Percentiles rank a stretch among this genome's conserved stretches.
phyloP scores from a whole-genome alignment of 768 basidiomycete genomes.

The Erythrobasidium yunnanense region DNA sequence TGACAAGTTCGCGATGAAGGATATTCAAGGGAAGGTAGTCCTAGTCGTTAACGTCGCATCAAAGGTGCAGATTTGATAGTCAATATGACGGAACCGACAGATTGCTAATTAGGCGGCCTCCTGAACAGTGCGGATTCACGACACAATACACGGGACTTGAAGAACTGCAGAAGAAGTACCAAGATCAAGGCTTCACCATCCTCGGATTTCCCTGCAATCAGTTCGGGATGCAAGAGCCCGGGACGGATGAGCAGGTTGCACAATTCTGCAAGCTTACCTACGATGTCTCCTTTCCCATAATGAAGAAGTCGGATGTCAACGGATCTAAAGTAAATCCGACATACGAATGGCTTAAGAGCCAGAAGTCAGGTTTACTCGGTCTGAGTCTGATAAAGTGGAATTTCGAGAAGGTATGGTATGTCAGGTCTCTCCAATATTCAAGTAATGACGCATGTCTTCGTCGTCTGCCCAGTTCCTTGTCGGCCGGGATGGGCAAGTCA shows the following conservation, averaged over 20 bases:
- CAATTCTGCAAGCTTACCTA: constrained; percentile 50
- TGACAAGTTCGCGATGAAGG: constrained; percentile 3
- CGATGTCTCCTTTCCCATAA: constrained; percentile 78
- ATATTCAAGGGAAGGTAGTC: constrained; percentile 42
- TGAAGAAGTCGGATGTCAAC: constrained; percentile 83
- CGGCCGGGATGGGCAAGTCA: constrained; percentile 46
- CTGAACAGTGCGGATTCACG: constrained; percentile 38
- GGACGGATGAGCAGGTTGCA: constrained; percentile 19
- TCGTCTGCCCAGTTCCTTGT: constrained; percentile 52
- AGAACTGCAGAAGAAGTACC: constrained; percentile 62
- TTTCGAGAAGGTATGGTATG: constrained; percentile 54
- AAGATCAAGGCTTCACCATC: constrained; percentile 49
- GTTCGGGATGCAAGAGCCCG: constrained; percentile 50
- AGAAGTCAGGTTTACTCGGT: constrained; percentile 64
- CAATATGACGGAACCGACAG: neutral
- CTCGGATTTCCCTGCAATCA: constrained; percentile 73
- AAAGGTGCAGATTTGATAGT: constrained; percentile 26
- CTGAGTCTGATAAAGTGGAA: constrained; percentile 57
- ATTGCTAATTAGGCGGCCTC: neutral
- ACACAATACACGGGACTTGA: constrained; percentile 53
- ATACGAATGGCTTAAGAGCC: constrained; percentile 69
- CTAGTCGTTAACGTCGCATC: constrained; percentile 43
- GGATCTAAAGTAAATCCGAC: constrained; percentile 64
- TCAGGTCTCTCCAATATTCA: neutral
- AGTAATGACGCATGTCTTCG: neutral